Evolutionary conservation across 768 basidiomycete genomes (phyloP).

Genomic region (Leccinum rimulosum): DNA sequence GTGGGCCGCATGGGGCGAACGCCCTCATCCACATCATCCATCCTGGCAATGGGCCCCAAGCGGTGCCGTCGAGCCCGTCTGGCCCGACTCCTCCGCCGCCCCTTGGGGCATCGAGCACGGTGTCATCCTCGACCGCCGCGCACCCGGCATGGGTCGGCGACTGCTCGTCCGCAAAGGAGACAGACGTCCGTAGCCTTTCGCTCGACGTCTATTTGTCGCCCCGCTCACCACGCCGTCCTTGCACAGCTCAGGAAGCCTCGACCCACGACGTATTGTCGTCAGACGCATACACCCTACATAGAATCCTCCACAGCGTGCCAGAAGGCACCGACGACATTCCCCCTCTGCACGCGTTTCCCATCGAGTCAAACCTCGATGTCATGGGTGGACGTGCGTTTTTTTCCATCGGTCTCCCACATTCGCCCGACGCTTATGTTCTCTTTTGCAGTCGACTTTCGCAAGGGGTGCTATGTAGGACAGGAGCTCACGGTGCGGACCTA

Average conservation of each 20-base stretch:
- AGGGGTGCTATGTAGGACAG: conserved; percentile 98
- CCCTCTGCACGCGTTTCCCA: conserved; percentile 79
- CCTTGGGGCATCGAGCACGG: conserved; percentile 62
- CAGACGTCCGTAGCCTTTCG: conserved; percentile 55
- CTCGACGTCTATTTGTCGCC: background rate
- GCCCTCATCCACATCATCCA: conserved; percentile 36
- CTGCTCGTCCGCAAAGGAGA: conserved; percentile 68
- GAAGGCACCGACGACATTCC: conserved; percentile 80
- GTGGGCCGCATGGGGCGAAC: conserved; percentile 77
- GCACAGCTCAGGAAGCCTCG: conserved; percentile 49
- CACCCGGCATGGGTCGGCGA: conserved; percentile 75
- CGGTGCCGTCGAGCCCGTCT: conserved; percentile 75
- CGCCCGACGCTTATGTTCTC: conserved; percentile 2
- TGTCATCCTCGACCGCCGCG: conserved; percentile 61
- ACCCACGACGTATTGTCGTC: conserved; percentile 52
- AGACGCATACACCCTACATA: conserved; percentile 71
- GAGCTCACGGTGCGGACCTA: conserved; percentile 96
- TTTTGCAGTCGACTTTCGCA: conserved; percentile 84
- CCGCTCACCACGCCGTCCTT: conserved; percentile 5
- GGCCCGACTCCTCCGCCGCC: conserved; percentile 48
- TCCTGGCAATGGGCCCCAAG: conserved; percentile 62
- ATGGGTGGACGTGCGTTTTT: conserved; percentile 83
- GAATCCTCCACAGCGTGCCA: conserved; percentile 81
- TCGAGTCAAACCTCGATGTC: conserved; percentile 91
- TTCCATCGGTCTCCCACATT: background rate